Percentiles rank a stretch among this genome's conserved stretches.
These are phyloP conservation scores for Fusarium chaquense DNA, from an alignment of 2,329 filamentous ascomycete genomes.

Conservation along the genomic window DNA sequence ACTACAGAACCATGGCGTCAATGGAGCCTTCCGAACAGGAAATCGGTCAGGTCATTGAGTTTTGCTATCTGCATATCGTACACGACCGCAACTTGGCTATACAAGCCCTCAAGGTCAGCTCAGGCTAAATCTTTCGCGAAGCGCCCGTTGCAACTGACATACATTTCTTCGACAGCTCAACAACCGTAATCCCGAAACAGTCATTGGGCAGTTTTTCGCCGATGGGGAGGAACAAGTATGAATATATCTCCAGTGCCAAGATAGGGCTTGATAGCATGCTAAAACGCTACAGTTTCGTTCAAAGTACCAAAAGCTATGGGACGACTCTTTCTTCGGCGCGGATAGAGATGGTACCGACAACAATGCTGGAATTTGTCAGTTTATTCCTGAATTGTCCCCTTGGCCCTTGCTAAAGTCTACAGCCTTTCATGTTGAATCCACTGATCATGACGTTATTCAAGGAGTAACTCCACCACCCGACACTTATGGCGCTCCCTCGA, in stretches of 20 bases:
- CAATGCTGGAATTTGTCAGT: constrained; percentile 60
- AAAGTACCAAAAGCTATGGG: constrained; percentile 64
- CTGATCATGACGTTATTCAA: constrained; percentile 59
- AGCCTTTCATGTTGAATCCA: constrained; percentile 69
- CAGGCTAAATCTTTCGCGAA: background rate
- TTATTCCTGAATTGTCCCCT: background rate
- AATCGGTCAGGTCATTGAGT: constrained; percentile 58
- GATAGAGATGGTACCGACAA: constrained; percentile 64
- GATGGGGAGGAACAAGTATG: constrained; percentile 58
- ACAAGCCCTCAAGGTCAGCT: constrained; percentile 57
- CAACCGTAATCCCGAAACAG: constrained; percentile 60
- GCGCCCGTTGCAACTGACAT: constrained; percentile 23
- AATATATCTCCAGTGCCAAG: background rate
- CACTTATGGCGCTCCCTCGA: constrained; percentile 63
- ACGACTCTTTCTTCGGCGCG: constrained; percentile 65
- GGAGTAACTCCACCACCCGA: constrained; percentile 58
- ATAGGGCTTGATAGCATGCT: constrained; percentile 15
- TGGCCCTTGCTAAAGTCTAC: constrained; percentile 42
- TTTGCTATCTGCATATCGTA: constrained; percentile 52
- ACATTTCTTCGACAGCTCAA: constrained; percentile 51
- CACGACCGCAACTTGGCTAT: constrained; percentile 57
- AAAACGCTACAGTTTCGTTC: constrained; percentile 56
- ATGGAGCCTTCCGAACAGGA: constrained; percentile 54
- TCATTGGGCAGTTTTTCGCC: constrained; percentile 63
- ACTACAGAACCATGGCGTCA: constrained; percentile 48